Base-by-base conservation (phyloP, 2,329 filamentous ascomycete genomes). In the Clarireedia paspali region DNA sequence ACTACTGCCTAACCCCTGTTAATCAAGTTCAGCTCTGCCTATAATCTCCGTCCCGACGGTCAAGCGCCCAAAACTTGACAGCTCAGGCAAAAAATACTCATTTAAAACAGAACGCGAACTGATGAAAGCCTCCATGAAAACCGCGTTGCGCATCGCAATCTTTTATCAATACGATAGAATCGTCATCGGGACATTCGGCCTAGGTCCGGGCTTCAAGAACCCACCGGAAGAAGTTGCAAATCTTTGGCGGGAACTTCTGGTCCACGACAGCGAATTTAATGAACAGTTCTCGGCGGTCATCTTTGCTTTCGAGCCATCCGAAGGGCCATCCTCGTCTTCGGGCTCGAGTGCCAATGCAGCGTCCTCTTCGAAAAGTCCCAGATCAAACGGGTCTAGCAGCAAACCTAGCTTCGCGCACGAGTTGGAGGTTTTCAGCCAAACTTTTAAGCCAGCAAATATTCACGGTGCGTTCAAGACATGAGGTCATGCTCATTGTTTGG, bases 11-110 rank as follows among this genome's bases (percentile, higher is more conserved):
- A 5, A 47, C 44, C 23, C 20, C 4, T 26, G 9, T 24, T 26
- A 26, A 47, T 24, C 15, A 12, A 14, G 6, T 38, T 55, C 49
- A 62, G 75, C 79, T 47, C 71, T 89, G 30, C 85, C 87, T 9
- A 84, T 91, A n/a, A 80, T 90, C 55, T 89, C 85, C 2, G 83
- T 90, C 20, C 80, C 85, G 23, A 86, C 88, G 9, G 82, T 85
- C 6, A 80, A 85, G 24, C 82, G 87, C 71, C 88, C 88, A 17
- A 90, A 89, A 70, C 78, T 91, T 40, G 84, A 84, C 63, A 80
- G 83, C 57, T 75, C 77, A 49, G 84, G 83, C n/a, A 76, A 75
- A 59, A 81, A 81, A 60, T 91, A 89, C 70, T 87, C 85, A 0
- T 91, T 91, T 69, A 75, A 77, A 3, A 77, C 84, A 64, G 88